phyloP scores from a whole-genome alignment of 2,329 filamentous ascomycete genomes.

The Aspergillus brunneoviolaceus region DNA sequence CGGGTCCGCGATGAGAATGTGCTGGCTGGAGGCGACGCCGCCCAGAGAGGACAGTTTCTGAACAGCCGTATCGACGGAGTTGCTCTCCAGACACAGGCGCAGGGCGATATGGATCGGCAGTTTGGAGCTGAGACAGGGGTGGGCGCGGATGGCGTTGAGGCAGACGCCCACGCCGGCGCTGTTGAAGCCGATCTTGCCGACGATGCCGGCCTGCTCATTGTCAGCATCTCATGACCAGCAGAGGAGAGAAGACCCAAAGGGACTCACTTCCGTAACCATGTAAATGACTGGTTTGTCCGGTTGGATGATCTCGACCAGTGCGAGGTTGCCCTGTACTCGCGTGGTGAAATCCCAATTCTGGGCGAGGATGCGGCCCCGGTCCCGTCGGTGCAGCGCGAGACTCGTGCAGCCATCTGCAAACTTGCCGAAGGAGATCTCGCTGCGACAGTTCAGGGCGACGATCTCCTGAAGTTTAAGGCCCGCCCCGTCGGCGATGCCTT shows the following conservation, averaged over 20 bases:
- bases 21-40: constrained; percentile 57
- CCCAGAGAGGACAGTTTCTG: constrained; percentile 42
- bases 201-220: constrained; percentile 48
- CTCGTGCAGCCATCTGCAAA: constrained; percentile 60
- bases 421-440: constrained; percentile 58
- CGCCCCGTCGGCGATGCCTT: constrained; percentile 56
- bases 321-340: constrained; percentile 52
- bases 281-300: constrained; percentile 49
- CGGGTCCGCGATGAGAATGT: constrained; percentile 56
- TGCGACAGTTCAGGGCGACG: constrained; percentile 59
- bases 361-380: constrained; percentile 42
- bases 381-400: constrained; percentile 50
- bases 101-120: constrained; percentile 64
- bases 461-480: constrained; percentile 51
- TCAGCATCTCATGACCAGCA: neutral
- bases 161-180: constrained; percentile 57
- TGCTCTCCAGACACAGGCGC: constrained; percentile 55
- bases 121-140: constrained; percentile 52
- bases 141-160: constrained; percentile 62
- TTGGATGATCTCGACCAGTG: constrained; percentile 51
- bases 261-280: constrained; percentile 53
- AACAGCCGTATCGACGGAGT: constrained; percentile 49
- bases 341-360: constrained; percentile 63
- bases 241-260: too few relatives aligned
- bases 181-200: constrained; percentile 68